These are phyloP conservation scores for Castanospermum australe DNA, from an alignment of 306 rosid species.

Conservation along the genomic window DNA sequence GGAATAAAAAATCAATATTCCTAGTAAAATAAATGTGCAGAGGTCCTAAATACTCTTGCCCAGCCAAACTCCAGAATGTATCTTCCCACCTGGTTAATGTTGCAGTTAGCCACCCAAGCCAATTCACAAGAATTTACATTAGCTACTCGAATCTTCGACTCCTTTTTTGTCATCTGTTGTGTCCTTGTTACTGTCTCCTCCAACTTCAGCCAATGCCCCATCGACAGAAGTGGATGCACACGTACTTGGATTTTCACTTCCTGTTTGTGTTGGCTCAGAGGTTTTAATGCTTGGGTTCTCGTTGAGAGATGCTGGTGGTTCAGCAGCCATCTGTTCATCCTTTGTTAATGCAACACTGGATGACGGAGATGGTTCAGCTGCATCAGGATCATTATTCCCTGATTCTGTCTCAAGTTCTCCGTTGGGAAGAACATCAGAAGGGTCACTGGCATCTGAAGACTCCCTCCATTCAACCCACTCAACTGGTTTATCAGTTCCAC, in stretches of 20 bases:
- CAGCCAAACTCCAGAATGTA: conserved; percentile 47
- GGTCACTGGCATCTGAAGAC: conserved; percentile 69
- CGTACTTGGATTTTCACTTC: conserved; percentile 34
- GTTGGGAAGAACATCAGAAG: conserved; percentile 63
- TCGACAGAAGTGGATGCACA: conserved; percentile 21
- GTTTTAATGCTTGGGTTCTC: conserved; percentile 30
- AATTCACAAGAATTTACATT: conserved; percentile 54
- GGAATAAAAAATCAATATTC: conserved; percentile 62
- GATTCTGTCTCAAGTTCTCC: conserved; percentile 56
- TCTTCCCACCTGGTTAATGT: conserved; percentile 71
- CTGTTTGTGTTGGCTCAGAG: conserved; percentile 38
- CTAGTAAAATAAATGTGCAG: conserved; percentile 43
- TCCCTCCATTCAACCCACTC: conserved; percentile 99
- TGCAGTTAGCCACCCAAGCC: conserved; percentile 57
- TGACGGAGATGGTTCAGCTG: conserved; percentile 47
- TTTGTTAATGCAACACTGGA: conserved; percentile 40
- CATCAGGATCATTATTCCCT: conserved; percentile 35
- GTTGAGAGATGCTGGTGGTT: conserved; percentile 27
- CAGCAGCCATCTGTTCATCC: conserved; percentile 39
- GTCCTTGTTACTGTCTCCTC: conserved; percentile 35
- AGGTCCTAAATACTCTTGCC: conserved; percentile 51
- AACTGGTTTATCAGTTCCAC: conserved; percentile 78
- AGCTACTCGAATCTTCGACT: conserved; percentile 39
- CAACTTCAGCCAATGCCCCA: conserved; percentile 16
- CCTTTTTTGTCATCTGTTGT: conserved; percentile 34